Evolutionary conservation across 1,139 yeast species (phyloP), one percentile per base, ranked within the genome.

Genomic region (Yamadazyma oceani): DNA sequence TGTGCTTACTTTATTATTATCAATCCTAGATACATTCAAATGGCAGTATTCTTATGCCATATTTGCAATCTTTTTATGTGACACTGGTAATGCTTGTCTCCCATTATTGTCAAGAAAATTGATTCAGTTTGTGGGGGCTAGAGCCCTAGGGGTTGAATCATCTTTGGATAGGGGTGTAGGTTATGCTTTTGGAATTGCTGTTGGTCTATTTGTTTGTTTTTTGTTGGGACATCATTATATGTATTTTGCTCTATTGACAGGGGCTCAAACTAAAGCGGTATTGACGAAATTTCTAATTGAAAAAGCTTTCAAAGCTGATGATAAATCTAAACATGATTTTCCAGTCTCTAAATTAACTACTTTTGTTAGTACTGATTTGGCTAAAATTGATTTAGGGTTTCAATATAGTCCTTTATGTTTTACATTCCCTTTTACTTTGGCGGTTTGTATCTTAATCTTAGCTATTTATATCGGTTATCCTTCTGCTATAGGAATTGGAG

Each of bases 341-440:
- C 78, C 94, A 0, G 68, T 77, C 17, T 85, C 94, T 42, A 77
- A 75, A 45, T 72, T 88, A 39, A 85, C 95, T 2, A 81, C 70
- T 8, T 59, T 66, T 55, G 55, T 66, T 50, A 63, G 68, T 27
- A 62, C 69, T 1, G 72, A 66, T 47, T 51, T 64, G 38, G 57
- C 70, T 4, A 55, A 69, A 43, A 57, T 66, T 27, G 70, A 65
- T 41, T 53, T 60, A 35, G 69, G 67, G 4, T 45, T 65, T 32
- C 62, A 64, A 3, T 58, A 54, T 40, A 64, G 62, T 38, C 69
- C 70, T 3, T 51, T 54, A 17, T 41, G 58, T 17, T 22, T 58
- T 19, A 49, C 57, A 2, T 62, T 62, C 43, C 66, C 68, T 1
- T 37, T 62, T 7, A 60, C 69, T 5, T 49, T 66, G 17, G 57